phyloP scores from a whole-genome alignment of 768 basidiomycete species.

The Auriscalpium microsporum region DNA sequence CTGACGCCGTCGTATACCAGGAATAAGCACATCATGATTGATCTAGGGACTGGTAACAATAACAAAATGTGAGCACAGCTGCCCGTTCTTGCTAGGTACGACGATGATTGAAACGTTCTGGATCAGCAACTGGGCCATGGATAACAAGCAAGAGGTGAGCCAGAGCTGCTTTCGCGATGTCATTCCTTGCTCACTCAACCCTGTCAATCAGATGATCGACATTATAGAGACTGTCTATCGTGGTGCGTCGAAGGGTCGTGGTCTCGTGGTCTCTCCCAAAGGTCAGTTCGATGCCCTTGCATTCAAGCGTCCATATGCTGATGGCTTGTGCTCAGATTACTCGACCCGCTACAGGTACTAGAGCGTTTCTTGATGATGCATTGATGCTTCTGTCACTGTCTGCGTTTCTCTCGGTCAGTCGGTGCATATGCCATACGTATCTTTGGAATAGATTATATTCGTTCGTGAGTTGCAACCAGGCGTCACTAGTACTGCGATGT shows the following conservation, averaged over 20 bases:
- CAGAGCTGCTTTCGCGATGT: neutral
- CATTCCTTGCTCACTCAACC: neutral
- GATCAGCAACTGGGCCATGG: slow-evolving; percentile 94
- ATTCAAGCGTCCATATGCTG: neutral
- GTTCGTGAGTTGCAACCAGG: no score
- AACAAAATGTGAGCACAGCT: slow-evolving; percentile 81
- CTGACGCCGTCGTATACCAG: slow-evolving; percentile 32
- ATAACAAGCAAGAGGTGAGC: slow-evolving; percentile 92
- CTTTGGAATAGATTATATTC: no score
- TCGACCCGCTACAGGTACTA: slow-evolving; percentile 77
- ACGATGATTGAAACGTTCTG: neutral
- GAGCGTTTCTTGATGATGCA: neutral
- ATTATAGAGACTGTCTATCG: slow-evolving; percentile 98
- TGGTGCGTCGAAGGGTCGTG: slow-evolving; percentile 94
- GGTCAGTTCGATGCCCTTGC: slow-evolving; percentile 38
- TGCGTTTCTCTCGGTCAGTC: no score
- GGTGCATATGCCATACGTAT: no score
- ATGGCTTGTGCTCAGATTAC: slow-evolving; percentile 44
- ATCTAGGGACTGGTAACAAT: slow-evolving; percentile 98
- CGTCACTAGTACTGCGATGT: no score
- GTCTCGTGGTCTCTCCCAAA: slow-evolving; percentile 95
- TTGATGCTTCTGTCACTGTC: no score
- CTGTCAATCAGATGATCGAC: slow-evolving; percentile 68
- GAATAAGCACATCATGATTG: slow-evolving; percentile 99
- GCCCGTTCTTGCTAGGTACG: neutral